A percentile compares a stretch with the other conserved stretches of the same genome.
phyloP scores from a whole-genome alignment of 2,329 filamentous ascomycete species.

The Alternaria brassicicola region DNA sequence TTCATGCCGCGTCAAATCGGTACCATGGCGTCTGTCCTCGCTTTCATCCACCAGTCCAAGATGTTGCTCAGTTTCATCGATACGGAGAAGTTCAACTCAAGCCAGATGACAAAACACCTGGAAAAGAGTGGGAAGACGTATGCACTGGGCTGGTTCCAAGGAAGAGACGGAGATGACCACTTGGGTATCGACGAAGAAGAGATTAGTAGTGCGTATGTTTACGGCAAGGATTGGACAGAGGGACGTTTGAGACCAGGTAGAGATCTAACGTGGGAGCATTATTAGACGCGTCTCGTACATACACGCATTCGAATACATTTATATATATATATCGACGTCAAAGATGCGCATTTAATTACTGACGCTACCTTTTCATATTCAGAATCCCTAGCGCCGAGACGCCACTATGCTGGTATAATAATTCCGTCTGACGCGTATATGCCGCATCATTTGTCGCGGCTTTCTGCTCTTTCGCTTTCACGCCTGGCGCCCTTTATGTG shows the following conservation, averaged over 20 bases:
- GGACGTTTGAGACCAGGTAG: conserved; percentile 42
- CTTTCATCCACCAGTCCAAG: conserved; percentile 79
- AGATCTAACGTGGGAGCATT: conserved; percentile 36
- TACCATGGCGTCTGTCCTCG: conserved; percentile 76
- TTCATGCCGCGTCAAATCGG: conserved; percentile 80
- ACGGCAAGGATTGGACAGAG: conserved; percentile 57
- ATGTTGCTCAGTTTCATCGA: conserved; percentile 79
- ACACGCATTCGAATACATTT: not conserved
- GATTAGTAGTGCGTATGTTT: conserved; percentile 68
- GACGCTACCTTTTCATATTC: conserved; percentile 4
- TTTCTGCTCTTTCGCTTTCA: conserved; percentile 4
- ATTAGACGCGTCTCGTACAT: conserved; percentile 6
- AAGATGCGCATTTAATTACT: not conserved
- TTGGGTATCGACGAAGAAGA: conserved; percentile 81
- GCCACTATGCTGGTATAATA: conserved; percentile 30
- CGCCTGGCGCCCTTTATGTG: not conserved
- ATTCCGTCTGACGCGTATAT: conserved; percentile 6
- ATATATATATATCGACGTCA: not conserved
- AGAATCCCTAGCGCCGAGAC: conserved; percentile 23
- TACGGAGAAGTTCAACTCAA: conserved; percentile 67
- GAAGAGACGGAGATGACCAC: conserved; percentile 74
- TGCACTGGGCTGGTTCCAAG: conserved; percentile 77
- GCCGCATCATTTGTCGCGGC: conserved; percentile 10
- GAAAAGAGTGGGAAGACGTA: conserved; percentile 69
- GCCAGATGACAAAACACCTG: conserved; percentile 67